phyloP scores from a whole-genome alignment of 2,329 filamentous ascomycete genomes.

The Fusarium drepaniforme region DNA sequence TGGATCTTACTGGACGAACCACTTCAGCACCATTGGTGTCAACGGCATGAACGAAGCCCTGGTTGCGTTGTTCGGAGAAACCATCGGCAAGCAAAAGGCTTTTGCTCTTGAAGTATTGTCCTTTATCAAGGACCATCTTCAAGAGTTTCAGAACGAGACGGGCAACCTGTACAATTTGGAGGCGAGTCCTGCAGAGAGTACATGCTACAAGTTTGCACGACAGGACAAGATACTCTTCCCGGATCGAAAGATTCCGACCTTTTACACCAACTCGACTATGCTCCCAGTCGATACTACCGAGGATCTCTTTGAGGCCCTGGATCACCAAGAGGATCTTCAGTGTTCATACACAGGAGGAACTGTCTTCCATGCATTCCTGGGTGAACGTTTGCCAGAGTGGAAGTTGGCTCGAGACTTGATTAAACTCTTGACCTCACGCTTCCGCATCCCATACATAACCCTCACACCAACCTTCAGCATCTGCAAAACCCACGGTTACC shows the following conservation, averaged over 20 bases:
- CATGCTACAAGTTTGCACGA: slow-evolving; percentile 40
- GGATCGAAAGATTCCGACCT: slow-evolving; percentile 1
- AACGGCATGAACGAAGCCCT: slow-evolving; percentile 41
- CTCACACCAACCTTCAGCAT: slow-evolving; percentile 42
- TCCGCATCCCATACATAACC: slow-evolving; percentile 39
- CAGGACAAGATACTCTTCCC: slow-evolving; percentile 37
- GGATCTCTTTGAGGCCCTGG: slow-evolving; percentile 37
- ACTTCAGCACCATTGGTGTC: slow-evolving; percentile 41
- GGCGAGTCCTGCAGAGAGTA: slow-evolving; percentile 40
- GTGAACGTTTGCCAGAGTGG: slow-evolving; percentile 35
- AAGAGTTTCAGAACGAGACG: slow-evolving; percentile 34
- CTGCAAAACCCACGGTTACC: slow-evolving; percentile 35
- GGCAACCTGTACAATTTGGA: slow-evolving; percentile 40
- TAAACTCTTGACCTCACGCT: slow-evolving; percentile 34
- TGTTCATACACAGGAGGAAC: slow-evolving; percentile 41
- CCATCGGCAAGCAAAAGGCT: not conserved
- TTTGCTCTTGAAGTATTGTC: slow-evolving; percentile 32
- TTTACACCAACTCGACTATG: slow-evolving; percentile 43
- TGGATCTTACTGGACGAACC: slow-evolving; percentile 40
- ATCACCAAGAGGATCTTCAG: slow-evolving; percentile 36
- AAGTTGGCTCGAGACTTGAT: slow-evolving; percentile 34
- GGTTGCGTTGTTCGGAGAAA: slow-evolving; percentile 12
- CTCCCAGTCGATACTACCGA: slow-evolving; percentile 38
- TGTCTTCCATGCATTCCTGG: slow-evolving; percentile 41
- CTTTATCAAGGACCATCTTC: slow-evolving; percentile 37